phyloP scores from a whole-genome alignment of 2,329 filamentous ascomycete species.

The Periconia digitata region DNA sequence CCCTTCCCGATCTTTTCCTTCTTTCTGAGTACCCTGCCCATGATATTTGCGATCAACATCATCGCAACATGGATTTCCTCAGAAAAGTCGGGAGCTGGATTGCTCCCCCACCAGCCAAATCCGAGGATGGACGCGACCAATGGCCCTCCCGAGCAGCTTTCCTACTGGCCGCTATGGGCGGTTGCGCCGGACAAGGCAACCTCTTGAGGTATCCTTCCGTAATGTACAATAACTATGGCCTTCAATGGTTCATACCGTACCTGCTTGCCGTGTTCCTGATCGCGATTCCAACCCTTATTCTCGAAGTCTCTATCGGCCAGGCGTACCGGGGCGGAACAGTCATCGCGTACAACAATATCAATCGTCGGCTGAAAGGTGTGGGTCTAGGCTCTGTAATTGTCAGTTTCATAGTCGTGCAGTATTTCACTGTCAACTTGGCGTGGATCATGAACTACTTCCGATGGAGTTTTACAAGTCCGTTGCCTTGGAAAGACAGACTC shows the following conservation, averaged over 20 bases:
- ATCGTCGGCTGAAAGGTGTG: conserved; percentile 16
- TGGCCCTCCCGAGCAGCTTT: conserved; percentile 17
- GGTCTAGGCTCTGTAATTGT: conserved; percentile 14
- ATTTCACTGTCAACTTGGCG: conserved; percentile 16
- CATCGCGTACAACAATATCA: conserved; percentile 20
- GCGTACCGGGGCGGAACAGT: conserved; percentile 21
- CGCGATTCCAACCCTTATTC: conserved; percentile 15
- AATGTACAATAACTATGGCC: conserved; percentile 20
- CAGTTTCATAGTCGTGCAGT: conserved; percentile 14
- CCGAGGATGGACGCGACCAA: conserved; percentile 19
- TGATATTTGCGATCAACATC: neutral
- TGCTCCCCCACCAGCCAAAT: conserved; percentile 8
- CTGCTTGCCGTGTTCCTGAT: conserved; percentile 17
- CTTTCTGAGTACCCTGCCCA: neutral
- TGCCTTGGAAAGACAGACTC: conserved; percentile 23
- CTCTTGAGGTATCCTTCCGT: conserved; percentile 18
- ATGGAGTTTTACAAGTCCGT: conserved; percentile 11
- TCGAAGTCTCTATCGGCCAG: conserved; percentile 19
- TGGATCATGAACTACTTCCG: conserved; percentile 21
- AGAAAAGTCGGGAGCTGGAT: conserved; percentile 2
- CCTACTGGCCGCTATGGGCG: conserved; percentile 17
- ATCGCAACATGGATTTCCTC: neutral
- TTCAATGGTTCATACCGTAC: conserved; percentile 19
- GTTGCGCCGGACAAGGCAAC: conserved; percentile 18
- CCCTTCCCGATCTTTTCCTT: neutral